These are phyloP conservation scores for Corrigiola litoralis DNA, from an alignment of 179 eudicot species.

Conservation along the genomic window DNA sequence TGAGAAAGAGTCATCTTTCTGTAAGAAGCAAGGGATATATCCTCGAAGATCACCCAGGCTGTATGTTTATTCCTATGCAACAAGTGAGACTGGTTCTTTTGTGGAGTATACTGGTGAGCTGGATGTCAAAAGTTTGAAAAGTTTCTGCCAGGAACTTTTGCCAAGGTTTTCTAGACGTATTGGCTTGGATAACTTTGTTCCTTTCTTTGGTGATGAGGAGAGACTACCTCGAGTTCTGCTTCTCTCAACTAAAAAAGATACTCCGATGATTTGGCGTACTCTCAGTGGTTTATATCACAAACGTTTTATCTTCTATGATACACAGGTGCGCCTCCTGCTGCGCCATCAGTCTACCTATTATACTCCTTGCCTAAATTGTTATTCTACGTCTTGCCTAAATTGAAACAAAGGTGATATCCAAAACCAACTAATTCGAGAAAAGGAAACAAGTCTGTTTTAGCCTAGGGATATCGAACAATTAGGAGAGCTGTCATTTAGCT, in stretches of 20 bases:
- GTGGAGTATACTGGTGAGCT: constrained; percentile 74
- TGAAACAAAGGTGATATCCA: too few relatives aligned
- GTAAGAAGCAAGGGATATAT: constrained; percentile 56
- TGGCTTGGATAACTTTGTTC: constrained; percentile 38
- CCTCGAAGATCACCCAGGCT: constrained; percentile 56
- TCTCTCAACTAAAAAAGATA: constrained; percentile 80
- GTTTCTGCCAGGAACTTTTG: constrained; percentile 71
- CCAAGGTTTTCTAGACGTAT: constrained; percentile 75
- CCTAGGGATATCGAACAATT: too few relatives aligned
- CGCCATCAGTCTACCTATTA: too few relatives aligned
- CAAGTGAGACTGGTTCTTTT: constrained; percentile 58
- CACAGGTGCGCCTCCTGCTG: constrained; percentile 82
- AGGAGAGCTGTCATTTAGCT: too few relatives aligned
- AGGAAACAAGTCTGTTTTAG: too few relatives aligned
- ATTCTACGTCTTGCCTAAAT: too few relatives aligned
- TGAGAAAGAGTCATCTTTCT: constrained; percentile 54
- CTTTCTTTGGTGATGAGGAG: constrained; percentile 36
- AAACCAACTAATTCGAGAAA: too few relatives aligned
- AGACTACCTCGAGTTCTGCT: constrained; percentile 69
- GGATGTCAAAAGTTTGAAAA: constrained; percentile 53
- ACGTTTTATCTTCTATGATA: constrained; percentile 61
- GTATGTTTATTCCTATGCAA: constrained; percentile 58
- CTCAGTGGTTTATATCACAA: constrained; percentile 78
- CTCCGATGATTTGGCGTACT: constrained; percentile 89
- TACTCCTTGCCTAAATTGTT: too few relatives aligned